Evolutionary conservation across 768 basidiomycete genomes (phyloP), one percentile per base, ranked within the genome.

Genomic region (Russula foetens): DNA sequence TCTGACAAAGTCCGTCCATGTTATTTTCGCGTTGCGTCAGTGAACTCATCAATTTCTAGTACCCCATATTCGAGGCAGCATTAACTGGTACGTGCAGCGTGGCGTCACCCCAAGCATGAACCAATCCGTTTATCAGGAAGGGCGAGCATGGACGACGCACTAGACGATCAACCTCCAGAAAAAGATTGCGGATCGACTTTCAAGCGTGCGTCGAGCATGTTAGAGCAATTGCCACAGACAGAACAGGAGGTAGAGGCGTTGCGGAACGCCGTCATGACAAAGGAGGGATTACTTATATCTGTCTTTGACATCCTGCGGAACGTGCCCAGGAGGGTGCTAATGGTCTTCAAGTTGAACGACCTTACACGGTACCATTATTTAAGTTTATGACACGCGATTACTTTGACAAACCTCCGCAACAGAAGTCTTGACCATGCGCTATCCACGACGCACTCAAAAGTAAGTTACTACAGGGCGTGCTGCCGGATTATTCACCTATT

Each of bases 41-140:
- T 39, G 29, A 33, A 24, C 49, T 63, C 44, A 55, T 31, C 47
- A 4, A 14, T 4, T 29, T 55, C 0, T 68, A 95, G 89, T 98
- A 97, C 70, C 90, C 93, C 9, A 81, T 97, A 12, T 94, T 98
- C 63, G 93, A 98, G 72, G 91, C 92, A 23, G 95, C 95, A 15
- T 85, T 98, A 47, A 98, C 95, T n/a, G 88, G 86, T 63, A 53
- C 46, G 62, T 63, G 41, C 24, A 24, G 39, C 29, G 17, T 19
- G 45, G 19, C 11, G 39, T 55, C 26, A 31, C 35, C 50, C 45
- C 9, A n/a, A 46, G n/a, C 38, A 29, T 47, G 26, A 45, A 52
- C 29, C 62, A 41, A 67, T 11, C 29, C 12, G n/a, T 60, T 46
- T 17, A 8, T 51, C 5, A 66, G 84, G 84, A 5, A 82, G 93